These are phyloP conservation scores for Ophiostoma sp. DNA, from an alignment of 2,329 filamentous ascomycete genomes.

Conservation along the genomic window DNA sequence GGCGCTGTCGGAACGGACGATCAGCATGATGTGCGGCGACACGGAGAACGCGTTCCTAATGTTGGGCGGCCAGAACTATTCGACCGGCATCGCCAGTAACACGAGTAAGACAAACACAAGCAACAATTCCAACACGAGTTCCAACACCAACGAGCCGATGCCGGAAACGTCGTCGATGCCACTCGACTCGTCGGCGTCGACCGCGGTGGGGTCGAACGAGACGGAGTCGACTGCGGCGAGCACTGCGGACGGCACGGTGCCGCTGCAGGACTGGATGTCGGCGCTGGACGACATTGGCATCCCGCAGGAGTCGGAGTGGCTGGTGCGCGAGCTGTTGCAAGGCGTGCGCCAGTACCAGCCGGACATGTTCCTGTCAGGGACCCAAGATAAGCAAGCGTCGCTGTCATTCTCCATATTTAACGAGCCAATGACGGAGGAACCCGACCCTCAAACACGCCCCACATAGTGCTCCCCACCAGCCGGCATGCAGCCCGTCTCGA, in stretches of 20 bases:
- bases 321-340: slow-evolving; percentile 6
- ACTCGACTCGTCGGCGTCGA: not conserved
- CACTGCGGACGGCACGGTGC: not conserved
- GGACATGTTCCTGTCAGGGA: not conserved
- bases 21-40: slow-evolving; percentile 29
- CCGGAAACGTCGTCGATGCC: not conserved
- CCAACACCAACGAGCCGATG: not conserved
- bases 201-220: not conserved
- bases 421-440: slow-evolving; percentile 11
- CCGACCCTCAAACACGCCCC: not conserved
- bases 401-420: not conserved
- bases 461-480: slow-evolving; percentile 1
- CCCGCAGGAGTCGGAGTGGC: slow-evolving; percentile 8
- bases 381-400: slow-evolving; percentile 7
- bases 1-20: slow-evolving; percentile 30
- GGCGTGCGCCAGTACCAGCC: slow-evolving; percentile 9
- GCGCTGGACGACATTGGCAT: slow-evolving; percentile 5
- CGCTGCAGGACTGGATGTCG: slow-evolving; percentile 11
- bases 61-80: not conserved
- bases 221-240: not conserved
- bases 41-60: not conserved
- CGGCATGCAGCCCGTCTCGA: not conserved
- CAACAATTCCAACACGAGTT: not conserved
- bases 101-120: not conserved
- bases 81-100: no score